These are phyloP conservation scores for Gypsophila paniculata DNA, from an alignment of 179 eudicot species.

Conservation along the genomic window DNA sequence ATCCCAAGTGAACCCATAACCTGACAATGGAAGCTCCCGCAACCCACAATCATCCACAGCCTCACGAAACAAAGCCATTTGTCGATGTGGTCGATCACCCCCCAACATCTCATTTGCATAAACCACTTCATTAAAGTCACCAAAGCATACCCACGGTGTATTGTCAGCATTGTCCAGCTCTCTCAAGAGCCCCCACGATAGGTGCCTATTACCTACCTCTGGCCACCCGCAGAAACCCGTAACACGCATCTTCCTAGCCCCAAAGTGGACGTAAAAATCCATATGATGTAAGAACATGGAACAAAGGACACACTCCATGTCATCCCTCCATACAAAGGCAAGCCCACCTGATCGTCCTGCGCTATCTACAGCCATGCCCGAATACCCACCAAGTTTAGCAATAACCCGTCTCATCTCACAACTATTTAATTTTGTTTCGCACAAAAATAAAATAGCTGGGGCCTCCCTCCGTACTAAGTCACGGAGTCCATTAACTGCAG, in stretches of 20 bases:
- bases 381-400: too few species aligned
- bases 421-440: too few species aligned
- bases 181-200: not conserved
- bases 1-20: not conserved
- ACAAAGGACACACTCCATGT: not conserved
- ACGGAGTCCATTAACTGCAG: too few species aligned
- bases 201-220: not conserved
- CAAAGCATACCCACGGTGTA: too few species aligned
- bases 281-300: not conserved
- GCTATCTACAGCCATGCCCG: slow-evolving; percentile 7
- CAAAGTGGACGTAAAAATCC: not conserved
- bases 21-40: not conserved
- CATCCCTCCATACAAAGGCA: not conserved
- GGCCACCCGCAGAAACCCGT: not conserved
- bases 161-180: too few species aligned
- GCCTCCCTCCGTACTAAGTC: too few species aligned
- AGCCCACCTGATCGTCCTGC: slow-evolving; percentile 7
- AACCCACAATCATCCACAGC: not conserved
- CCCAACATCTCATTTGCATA: not conserved
- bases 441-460: too few species aligned
- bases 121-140: not conserved
- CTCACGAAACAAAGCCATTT: not conserved
- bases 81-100: not conserved
- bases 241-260: not conserved
- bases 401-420: too few species aligned